These are phyloP conservation scores for Funneliformis geosporum DNA, from an alignment of 192 early-diverging fungal species.

Conservation along the genomic window DNA sequence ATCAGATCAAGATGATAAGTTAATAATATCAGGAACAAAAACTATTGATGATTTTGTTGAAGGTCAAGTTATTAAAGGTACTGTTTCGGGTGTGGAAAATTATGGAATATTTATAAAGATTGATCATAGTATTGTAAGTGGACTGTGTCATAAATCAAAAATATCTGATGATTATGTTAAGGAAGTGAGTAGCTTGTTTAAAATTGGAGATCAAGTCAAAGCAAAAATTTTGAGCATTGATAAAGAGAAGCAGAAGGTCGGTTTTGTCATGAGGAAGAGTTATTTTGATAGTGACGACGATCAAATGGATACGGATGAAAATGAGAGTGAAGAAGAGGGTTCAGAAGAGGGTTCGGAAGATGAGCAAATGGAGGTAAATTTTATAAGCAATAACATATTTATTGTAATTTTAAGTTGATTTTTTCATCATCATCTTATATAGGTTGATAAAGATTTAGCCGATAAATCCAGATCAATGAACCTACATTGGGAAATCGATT, in stretches of 20 bases:
- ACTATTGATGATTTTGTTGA: conserved; percentile 60
- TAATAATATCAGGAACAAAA: not conserved
- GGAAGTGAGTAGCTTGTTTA: conserved; percentile 72
- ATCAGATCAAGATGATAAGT: conserved; percentile 38
- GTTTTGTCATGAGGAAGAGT: conserved; percentile 81
- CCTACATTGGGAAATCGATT: conserved; percentile 35
- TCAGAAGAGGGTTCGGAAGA: conserved; percentile 42
- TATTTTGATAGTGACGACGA: conserved; percentile 66
- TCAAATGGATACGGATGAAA: conserved; percentile 33
- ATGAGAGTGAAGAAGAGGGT: conserved; percentile 36
- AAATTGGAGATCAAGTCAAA: conserved; percentile 82
- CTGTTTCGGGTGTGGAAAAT: conserved; percentile 67
- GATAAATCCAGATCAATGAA: conserved; percentile 37
- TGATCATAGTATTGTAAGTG: conserved; percentile 71
- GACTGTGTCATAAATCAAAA: conserved; percentile 85
- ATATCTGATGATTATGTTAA: conserved; percentile 79
- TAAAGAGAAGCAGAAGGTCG: conserved; percentile 62
- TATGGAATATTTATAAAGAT: conserved; percentile 86
- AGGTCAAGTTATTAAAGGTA: conserved; percentile 80
- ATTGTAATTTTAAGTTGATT: too few species aligned
- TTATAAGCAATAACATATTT: not conserved
- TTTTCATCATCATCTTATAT: not conserved
- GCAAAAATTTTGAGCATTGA: conserved; percentile 79
- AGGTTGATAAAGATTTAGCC: conserved; percentile 21
- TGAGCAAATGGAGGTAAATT: conserved; percentile 36